These are phyloP conservation scores for Collybia sordida DNA, from an alignment of 768 basidiomycete genomes.

Conservation along the genomic window DNA sequence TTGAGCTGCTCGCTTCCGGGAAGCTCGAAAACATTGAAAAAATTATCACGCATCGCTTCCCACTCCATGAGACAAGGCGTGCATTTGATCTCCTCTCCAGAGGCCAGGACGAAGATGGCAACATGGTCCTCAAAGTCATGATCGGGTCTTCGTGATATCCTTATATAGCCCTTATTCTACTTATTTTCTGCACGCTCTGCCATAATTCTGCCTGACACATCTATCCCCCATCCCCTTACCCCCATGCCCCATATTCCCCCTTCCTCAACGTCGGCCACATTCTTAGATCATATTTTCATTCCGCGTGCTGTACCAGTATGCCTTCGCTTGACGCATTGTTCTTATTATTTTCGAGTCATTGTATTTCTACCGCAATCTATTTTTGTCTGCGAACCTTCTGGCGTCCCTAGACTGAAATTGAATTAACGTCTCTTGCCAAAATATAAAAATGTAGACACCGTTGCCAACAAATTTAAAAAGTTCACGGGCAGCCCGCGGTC, in stretches of 20 bases:
- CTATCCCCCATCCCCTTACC: no score
- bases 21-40: conserved; percentile 63
- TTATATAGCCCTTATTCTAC: background rate
- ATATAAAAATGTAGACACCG: no score
- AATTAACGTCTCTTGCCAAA: no score
- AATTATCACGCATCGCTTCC: conserved; percentile 78
- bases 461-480: no score
- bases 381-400: no score
- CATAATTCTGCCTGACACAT: no score
- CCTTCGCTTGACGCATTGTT: no score
- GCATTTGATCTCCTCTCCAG: conserved; percentile 83
- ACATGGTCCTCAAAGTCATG: conserved; percentile 89
- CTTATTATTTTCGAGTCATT: background rate
- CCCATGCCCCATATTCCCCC: no score
- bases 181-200: background rate
- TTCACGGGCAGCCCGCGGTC: no score
- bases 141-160: conserved; percentile 44
- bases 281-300: background rate
- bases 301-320: no score
- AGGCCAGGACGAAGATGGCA: conserved; percentile 78
- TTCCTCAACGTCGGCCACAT: background rate
- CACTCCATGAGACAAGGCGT: conserved; percentile 58
- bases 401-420: no score
- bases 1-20: conserved; percentile 71
- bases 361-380: background rate